phyloP scores from a whole-genome alignment of 306 rosid species.

The Abrus precatorius region DNA sequence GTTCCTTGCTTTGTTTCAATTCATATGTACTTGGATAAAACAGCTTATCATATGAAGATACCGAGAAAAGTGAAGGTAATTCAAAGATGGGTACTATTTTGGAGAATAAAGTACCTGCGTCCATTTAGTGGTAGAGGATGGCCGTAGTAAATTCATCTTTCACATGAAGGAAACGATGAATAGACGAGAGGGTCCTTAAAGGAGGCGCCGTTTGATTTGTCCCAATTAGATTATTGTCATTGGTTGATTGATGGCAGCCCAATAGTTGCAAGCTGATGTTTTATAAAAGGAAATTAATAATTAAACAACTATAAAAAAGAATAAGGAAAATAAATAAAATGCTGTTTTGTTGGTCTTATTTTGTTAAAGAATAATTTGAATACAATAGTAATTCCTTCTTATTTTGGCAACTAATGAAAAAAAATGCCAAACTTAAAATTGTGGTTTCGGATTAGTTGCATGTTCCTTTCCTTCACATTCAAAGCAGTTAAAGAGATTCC shows the following conservation, averaged over 20 bases:
- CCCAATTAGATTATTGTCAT: constrained; percentile 41
- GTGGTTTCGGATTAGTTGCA: constrained; percentile 3
- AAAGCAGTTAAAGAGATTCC: constrained; percentile 13
- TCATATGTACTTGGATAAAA: not conserved
- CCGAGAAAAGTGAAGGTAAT: constrained; percentile 38
- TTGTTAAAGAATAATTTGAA: not conserved
- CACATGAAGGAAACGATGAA: not conserved
- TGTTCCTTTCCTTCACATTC: constrained; percentile 7
- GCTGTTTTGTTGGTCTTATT: not conserved
- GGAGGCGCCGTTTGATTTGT: constrained; percentile 33
- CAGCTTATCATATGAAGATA: constrained; percentile 39
- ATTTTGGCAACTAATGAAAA: not conserved
- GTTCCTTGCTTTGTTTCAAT: not conserved
- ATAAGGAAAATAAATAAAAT: not conserved
- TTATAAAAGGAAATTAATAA: not conserved
- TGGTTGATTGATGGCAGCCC: constrained; percentile 30
- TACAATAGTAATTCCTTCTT: not conserved
- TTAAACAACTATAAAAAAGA: not conserved
- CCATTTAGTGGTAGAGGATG: constrained; percentile 46
- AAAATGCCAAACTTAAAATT: not conserved
- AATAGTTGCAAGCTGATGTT: not conserved
- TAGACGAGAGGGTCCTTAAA: constrained; percentile 14
- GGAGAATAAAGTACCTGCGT: constrained; percentile 35
- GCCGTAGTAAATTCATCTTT: constrained; percentile 30
- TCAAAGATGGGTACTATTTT: constrained; percentile 29